A percentile compares a stretch with the other conserved stretches of the same genome.
Conservation (phyloP, 1,139 yeast genomes). For the Debaryomyces singareniensis region DNA sequence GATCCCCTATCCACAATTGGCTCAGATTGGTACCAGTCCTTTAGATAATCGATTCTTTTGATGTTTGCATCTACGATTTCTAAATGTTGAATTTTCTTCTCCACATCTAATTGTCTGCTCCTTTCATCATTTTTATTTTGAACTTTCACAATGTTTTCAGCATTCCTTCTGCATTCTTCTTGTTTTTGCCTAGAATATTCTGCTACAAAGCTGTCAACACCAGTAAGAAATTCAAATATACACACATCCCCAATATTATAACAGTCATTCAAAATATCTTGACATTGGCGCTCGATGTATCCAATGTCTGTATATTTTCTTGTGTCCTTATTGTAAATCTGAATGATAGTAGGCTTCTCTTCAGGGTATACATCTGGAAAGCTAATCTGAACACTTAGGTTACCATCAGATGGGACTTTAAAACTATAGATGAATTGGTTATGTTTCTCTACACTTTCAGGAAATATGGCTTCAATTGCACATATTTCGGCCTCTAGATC, state of each 20-base stretch:
- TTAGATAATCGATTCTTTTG: conserved; percentile 34
- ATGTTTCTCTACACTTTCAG: conserved; percentile 37
- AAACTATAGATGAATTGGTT: conserved; percentile 44
- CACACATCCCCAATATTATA: conserved; percentile 63
- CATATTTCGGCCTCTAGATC: conserved; percentile 72
- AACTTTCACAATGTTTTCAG: no score
- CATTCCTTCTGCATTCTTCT: no score
- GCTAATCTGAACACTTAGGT: conserved; percentile 52
- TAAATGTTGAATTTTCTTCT: conserved; percentile 1
- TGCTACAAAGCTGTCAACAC: conserved; percentile 48
- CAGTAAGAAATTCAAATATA: conserved; percentile 70
- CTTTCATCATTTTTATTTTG: background rate
- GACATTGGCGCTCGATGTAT: conserved; percentile 38
- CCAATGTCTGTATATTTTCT: conserved; percentile 33
- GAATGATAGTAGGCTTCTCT: conserved; percentile 49
- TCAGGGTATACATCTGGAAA: conserved; percentile 71
- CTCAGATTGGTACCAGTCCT: conserved; percentile 72
- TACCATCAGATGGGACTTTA: conserved; percentile 58
- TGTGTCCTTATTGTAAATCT: conserved; percentile 34
- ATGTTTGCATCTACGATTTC: conserved; percentile 1
- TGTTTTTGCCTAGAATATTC: conserved; percentile 12
- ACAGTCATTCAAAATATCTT: conserved; percentile 42
- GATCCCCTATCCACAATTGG: conserved; percentile 81
- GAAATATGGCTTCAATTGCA: conserved; percentile 88
- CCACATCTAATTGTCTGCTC: background rate